Evolutionary conservation across 495 filamentous ascomycete genomes (phyloP), one percentile per base, ranked within the genome.

Genomic region (Aspergillus asperescens): DNA sequence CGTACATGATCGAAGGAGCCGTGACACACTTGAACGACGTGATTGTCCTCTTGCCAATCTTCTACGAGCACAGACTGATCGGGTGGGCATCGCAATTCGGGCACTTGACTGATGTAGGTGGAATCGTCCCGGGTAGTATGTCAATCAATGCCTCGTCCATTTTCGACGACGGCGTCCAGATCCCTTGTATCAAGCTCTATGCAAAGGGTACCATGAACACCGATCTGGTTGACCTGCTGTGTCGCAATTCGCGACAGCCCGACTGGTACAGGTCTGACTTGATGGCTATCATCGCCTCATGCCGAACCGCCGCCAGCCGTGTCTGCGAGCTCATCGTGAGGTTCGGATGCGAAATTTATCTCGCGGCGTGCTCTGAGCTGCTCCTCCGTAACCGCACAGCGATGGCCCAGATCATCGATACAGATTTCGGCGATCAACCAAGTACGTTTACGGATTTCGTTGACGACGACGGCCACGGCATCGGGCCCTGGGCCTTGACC

Each of bases 61-160:
- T 73, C 48, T 57, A 71, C 28, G 59, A 75, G 18, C 61, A 68
- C 46, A 58, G 63, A 16, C 38, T 77, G 1, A 69, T 78, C 35
- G 76, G 73, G 1, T 77, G 68, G 62, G 69, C 76, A 0, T 75
- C 76, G 12, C 75, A 77, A 50, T 77, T 79, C 24, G 75, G 76
- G 2, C 76, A 79, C 31, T 54, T 79, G 55, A 77, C 76, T 0
- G 74, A 79, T 49, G 73, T 77, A 0, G 75, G 76, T 4, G 76
- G 76, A 6, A 74, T 73, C 16, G 76, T 77, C 2, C 75, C 75
- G 2, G 76, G 75, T 0, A 77, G 74, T 48, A 76, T 79, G 69
- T 77, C 74, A 3, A 75, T 77, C 54, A 76, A 77, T 34, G 73
- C 73, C 5, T 69, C 68, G 3, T 77, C 71, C 2, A 66, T 79